A percentile compares a stretch with the other conserved stretches of the same genome.
Conservation (phyloP, 306 rosid genomes). For the Spatholobus suberectus region DNA sequence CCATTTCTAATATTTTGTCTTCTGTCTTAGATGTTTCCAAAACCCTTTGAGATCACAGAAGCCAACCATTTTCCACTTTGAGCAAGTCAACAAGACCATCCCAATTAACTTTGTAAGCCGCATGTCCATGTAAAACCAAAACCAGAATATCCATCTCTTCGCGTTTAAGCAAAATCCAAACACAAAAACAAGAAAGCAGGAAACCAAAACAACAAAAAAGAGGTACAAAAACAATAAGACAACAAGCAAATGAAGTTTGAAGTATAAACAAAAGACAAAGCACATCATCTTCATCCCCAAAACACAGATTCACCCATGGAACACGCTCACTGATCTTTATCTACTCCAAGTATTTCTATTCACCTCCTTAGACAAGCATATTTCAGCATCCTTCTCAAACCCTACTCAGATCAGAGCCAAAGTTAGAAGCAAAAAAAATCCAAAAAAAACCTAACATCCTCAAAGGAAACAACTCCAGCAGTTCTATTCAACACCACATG, state of each 20-base stretch:
- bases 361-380: neutral
- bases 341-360: neutral
- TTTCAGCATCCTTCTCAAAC: slow-evolving; percentile 15
- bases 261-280: slow-evolving; percentile 1
- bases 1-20: neutral
- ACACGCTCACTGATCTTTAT: neutral
- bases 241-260: slow-evolving; percentile 10
- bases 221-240: neutral
- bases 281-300: neutral
- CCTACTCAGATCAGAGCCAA: slow-evolving; percentile 18
- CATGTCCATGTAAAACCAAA: neutral
- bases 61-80: slow-evolving; percentile 11
- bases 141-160: neutral
- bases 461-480: neutral
- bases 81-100: slow-evolving; percentile 24
- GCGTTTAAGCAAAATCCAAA: neutral
- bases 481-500: neutral
- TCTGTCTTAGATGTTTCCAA: slow-evolving; percentile 23
- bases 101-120: neutral
- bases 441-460: neutral
- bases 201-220: neutral
- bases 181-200: slow-evolving; percentile 1
- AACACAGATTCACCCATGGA: neutral
- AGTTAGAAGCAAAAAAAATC: neutral
- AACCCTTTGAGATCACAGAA: slow-evolving; percentile 9